These are phyloP conservation scores for Tylopilus sp. DNA, from an alignment of 768 basidiomycete genomes.

Conservation along the genomic window DNA sequence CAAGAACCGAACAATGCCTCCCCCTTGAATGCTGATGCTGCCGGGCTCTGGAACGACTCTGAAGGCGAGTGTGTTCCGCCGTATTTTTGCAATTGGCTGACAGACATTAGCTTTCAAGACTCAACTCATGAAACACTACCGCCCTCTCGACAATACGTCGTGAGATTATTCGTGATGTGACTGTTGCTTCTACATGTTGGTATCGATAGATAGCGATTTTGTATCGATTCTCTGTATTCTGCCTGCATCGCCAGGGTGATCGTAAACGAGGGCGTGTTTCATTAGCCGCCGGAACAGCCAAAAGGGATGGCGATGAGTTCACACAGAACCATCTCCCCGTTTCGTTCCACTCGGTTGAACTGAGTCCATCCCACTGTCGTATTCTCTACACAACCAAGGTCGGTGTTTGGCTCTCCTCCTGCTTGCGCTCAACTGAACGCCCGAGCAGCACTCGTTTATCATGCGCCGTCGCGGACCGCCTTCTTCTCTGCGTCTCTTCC, in stretches of 20 bases:
- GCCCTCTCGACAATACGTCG: conserved; percentile 42
- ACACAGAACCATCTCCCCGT: too few relatives aligned
- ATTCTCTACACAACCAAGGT: background rate
- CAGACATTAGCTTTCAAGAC: conserved; percentile 56
- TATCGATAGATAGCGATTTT: conserved; percentile 14
- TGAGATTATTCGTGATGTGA: conserved; percentile 16
- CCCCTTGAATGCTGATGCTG: conserved; percentile 85
- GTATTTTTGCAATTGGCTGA: background rate
- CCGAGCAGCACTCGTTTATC: background rate
- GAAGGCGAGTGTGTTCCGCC: conserved; percentile 43
- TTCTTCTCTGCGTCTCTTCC: conserved; percentile 55
- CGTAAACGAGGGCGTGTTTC: too few relatives aligned
- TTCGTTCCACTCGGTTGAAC: background rate
- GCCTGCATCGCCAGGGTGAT: too few relatives aligned
- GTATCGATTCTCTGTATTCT: conserved; percentile 12
- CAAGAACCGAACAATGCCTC: conserved; percentile 92
- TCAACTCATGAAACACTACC: conserved; percentile 72
- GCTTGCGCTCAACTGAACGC: background rate
- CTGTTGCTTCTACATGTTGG: conserved; percentile 4
- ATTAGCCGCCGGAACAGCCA: too few relatives aligned
- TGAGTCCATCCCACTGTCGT: background rate
- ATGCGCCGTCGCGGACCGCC: conserved; percentile 74
- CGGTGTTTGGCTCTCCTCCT: background rate
- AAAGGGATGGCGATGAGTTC: too few relatives aligned
- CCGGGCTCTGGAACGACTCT: conserved; percentile 72